Evolutionary conservation across 1,284 basidiomycete genomes (phyloP), one percentile per base, ranked within the genome.

Genomic region (Phellopilus nigrolimitatus): DNA sequence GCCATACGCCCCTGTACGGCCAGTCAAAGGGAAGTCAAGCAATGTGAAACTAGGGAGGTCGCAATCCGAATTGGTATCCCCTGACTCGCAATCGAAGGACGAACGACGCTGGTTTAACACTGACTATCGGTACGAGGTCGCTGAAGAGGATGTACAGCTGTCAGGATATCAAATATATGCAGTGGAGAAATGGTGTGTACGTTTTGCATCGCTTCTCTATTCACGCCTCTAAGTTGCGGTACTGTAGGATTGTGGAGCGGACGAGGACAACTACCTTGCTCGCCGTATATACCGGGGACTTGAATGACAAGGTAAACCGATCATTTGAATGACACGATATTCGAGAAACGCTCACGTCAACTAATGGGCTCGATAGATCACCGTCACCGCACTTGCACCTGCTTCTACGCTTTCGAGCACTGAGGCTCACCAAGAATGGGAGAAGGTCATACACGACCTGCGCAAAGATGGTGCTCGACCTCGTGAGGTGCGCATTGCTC

Each of bases 111-210:
- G 43, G 48, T 48, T 52, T 13, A 38, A 49, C 33, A 30, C 21
- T 12, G 53, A 46, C 28, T 61, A 62, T 42, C 68, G 64, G 42
- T 73, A 80, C 51, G 72, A 78, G 59, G 65, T 78, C 37, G 71
- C 71, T 8, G 66, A 71, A 47, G 73, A 76, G 42, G 66, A 68
- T 25, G 59, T 75, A 25, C 69, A 76, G 44, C 61, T 81, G 33
- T 64, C 65, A 27, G 83, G 83, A 1, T 89, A 81, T 66, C 85
- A 88, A 66, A 73, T 90, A 54, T 89, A 89, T 64, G 88, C 86
- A 0, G 88, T 91, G 6, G 84, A 91, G 71, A 87, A 85, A 66
- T 91, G 88, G 87, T 81, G 60, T 50, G 72, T 17, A 12, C 17
- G 42, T 49, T 48, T 31, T 55, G 10, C 42, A 52, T 43, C 57